Percentiles rank a stretch among this genome's conserved stretches.
Evolutionary conservation across 108 stramenopile genomes (phyloP).

Genomic region (Aurantiochytrium sp.): DNA sequence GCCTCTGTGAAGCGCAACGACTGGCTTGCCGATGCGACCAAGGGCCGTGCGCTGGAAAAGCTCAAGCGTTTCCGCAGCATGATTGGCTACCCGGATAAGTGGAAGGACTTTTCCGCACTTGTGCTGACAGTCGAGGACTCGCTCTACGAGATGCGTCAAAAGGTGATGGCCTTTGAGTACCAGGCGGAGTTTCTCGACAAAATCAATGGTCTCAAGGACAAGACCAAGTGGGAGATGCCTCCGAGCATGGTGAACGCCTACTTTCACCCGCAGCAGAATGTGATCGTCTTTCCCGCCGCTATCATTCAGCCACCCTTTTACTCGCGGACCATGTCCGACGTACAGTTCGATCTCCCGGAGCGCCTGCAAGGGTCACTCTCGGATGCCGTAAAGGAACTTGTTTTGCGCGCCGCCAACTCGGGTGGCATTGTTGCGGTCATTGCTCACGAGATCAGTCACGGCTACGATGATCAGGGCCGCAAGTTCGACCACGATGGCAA

Average conservation of each 20-base stretch:
- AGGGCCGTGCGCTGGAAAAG: conserved; percentile 60
- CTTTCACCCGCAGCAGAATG: conserved; percentile 26
- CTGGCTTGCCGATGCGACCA: conserved; percentile 69
- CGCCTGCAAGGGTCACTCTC: not conserved
- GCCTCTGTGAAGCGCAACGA: conserved; percentile 68
- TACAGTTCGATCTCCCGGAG: not conserved
- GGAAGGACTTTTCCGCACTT: conserved; percentile 61
- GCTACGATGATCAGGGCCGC: conserved; percentile 74
- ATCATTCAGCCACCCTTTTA: conserved; percentile 76
- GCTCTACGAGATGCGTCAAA: conserved; percentile 56
- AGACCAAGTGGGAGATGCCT: conserved; percentile 71
- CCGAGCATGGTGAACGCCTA: conserved; percentile 72
- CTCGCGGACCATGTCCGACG: conserved; percentile 57
- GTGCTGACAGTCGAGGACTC: conserved; percentile 33
- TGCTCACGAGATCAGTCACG: conserved; percentile 79
- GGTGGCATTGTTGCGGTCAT: conserved; percentile 70
- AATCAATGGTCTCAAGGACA: conserved; percentile 71
- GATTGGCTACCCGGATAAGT: conserved; percentile 68
- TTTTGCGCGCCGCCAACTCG: conserved; percentile 56
- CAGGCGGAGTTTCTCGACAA: conserved; percentile 46
- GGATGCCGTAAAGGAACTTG: not conserved
- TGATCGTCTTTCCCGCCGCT: conserved; percentile 64
- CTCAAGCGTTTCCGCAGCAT: conserved; percentile 64
- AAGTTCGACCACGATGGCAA: conserved; percentile 67
- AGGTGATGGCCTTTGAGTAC: conserved; percentile 54